Percentiles rank a stretch among this genome's conserved stretches.
phyloP scores from a whole-genome alignment of 345 rosid genomes.

The Eucalyptus cloeziana region DNA sequence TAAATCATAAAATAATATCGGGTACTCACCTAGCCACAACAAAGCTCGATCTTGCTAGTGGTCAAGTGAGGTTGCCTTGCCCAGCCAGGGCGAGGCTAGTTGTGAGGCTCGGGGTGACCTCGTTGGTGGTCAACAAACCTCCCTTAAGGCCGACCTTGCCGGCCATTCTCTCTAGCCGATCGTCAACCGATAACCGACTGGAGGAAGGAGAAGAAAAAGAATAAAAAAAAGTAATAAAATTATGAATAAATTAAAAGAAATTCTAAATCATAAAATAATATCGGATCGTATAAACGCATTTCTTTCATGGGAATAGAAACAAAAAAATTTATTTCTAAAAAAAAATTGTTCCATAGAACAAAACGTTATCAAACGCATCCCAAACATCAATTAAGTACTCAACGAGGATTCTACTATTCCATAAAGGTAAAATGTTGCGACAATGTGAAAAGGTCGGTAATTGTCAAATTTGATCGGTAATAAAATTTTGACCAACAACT shows the following conservation, averaged over 20 bases:
- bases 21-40: no score
- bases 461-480: neutral
- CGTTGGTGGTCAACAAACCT: fast-evolving
- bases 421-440: neutral
- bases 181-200: fast-evolving
- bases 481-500: neutral
- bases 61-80: fast-evolving
- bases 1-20: no score
- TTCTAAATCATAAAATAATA: no score
- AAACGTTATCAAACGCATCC: fast-evolving
- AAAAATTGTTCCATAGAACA: fast-evolving
- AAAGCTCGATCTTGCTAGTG: fast-evolving
- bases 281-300: fast-evolving
- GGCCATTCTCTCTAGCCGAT: no score
- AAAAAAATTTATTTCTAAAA: fast-evolving
- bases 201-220: no score
- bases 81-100: fast-evolving
- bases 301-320: fast-evolving
- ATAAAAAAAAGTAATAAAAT: no score
- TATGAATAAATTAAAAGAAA: no score
- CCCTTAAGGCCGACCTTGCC: fast-evolving
- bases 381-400: fast-evolving
- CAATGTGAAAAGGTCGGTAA: neutral
- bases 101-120: no score
- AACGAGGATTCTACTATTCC: neutral